A percentile compares a stretch with the other conserved stretches of the same genome.
Evolutionary conservation across 148 eudicot genomes (phyloP).

Genomic region (Polygonum aviculare): DNA sequence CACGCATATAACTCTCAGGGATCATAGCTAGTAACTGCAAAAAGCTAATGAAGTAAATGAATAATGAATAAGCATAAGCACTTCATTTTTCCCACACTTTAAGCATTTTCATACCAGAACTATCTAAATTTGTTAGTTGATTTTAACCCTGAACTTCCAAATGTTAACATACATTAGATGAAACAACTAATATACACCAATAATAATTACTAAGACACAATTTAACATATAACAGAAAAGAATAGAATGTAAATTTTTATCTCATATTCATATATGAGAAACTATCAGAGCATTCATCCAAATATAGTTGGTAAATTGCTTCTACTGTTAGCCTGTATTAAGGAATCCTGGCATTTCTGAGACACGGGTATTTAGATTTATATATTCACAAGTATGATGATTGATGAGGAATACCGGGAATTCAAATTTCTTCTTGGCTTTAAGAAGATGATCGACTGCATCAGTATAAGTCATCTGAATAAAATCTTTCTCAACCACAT

Average conservation of each 20-base stretch:
- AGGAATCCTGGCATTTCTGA: neutral
- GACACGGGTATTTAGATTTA: neutral
- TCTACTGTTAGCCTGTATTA: neutral
- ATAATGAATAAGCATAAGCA: neutral
- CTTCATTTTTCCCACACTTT: neutral
- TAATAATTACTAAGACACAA: neutral
- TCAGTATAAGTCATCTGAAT: conserved; percentile 94
- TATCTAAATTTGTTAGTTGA: neutral
- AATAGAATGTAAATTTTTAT: neutral
- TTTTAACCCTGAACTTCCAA: neutral
- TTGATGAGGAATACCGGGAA: conserved; percentile 51
- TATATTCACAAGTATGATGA: neutral
- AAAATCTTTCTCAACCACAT: conserved; percentile 76
- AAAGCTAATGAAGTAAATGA: neutral
- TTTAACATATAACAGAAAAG: neutral
- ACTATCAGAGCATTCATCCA: neutral
- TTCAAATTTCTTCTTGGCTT: conserved; percentile 79
- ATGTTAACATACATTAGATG: neutral
- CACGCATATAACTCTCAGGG: neutral
- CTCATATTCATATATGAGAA: neutral
- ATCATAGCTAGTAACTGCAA: neutral
- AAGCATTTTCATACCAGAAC: neutral
- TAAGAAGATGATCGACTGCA: conserved; percentile 74
- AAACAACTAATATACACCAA: neutral
- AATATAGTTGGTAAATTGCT: neutral